Base-by-base conservation (phyloP, 2,329 filamentous ascomycete species). In the Aspergillus sp. region DNA sequence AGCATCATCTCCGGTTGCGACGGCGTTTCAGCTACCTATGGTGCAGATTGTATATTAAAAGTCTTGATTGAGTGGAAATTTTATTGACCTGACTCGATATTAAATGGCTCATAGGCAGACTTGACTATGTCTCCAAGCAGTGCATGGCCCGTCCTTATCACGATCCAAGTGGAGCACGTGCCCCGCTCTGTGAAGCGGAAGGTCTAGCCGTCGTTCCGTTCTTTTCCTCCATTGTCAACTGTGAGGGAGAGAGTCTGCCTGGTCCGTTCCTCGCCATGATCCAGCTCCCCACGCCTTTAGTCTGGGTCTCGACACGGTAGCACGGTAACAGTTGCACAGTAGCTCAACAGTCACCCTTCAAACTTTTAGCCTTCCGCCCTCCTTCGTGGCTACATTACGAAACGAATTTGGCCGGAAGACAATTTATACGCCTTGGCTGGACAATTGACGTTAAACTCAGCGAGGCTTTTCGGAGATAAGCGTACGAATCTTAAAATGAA, bases 121-220 rank as follows among this genome's bases (percentile, higher is more conserved):
- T 8, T 30, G 47, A 49, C 47, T 49, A 44, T 50, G 47, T 50
- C 47, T 23, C n/a, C 25, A 50, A 50, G 47, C 23, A 50, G 47
- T n/a, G n/a, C 25, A 17, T 50, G 47, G 47, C 23, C 47, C 47
- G 47, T 30, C n/a, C 25, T 50, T 50, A 50, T 50, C 47, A 49
- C 44, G 44, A 49, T 49, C 21, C 25, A 32, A 50, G 47, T 50
- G 47, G 47, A 30, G 23, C 25, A 11, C 27, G 39, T 19, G 47
- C 47, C 47, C 47, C 47, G 47, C 47, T 50, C 32, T n/a, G 25
- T 10, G 15, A 30, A 10, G 25, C 23, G 47, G 47, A 50, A 30
- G n/a, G 47, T 50, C 47, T 30, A 50, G 15, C 47, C 27, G 27
- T 19, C 47, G 10, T 50, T 50, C 47, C 47, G 47, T 32, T 30